Percentiles rank a stretch among this genome's conserved stretches.
Conservation (phyloP, 176 grass and related monocot species). For the Coix lacrymajobi region DNA sequence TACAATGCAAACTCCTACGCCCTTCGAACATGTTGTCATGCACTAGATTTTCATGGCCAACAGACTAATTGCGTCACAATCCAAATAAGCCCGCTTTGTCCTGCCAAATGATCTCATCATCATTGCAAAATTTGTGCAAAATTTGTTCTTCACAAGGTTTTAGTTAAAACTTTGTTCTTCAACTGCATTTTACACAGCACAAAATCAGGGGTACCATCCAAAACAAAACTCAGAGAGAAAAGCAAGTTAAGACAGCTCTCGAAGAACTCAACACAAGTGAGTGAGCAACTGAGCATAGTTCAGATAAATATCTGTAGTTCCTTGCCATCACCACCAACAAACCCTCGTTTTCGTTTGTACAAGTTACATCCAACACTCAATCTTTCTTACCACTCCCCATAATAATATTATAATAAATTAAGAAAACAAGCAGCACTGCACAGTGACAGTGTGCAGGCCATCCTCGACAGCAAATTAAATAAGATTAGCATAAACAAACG, state of each 20-base stretch:
- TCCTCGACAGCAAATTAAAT: slow-evolving; percentile 16
- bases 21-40: neutral
- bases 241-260: neutral
- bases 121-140: neutral
- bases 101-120: neutral
- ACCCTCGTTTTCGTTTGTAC: neutral
- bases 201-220: neutral
- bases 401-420: slow-evolving; percentile 31
- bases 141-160: neutral
- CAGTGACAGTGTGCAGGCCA: slow-evolving; percentile 7
- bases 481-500: slow-evolving; percentile 29
- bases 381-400: slow-evolving; percentile 13
- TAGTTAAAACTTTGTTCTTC: neutral
- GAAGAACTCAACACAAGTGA: neutral
- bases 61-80: neutral
- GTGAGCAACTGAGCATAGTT: neutral
- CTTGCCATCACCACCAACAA: slow-evolving; percentile 22
- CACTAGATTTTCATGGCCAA: neutral
- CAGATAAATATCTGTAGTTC: neutral
- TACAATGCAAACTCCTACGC: neutral
- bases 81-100: neutral
- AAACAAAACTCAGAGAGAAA: neutral
- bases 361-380: slow-evolving; percentile 22
- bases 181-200: neutral
- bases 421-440: slow-evolving; percentile 14